A percentile compares a stretch with the other conserved stretches of the same genome.
Conservation (phyloP, 495 filamentous ascomycete species). For the Tetracladium setigerum region DNA sequence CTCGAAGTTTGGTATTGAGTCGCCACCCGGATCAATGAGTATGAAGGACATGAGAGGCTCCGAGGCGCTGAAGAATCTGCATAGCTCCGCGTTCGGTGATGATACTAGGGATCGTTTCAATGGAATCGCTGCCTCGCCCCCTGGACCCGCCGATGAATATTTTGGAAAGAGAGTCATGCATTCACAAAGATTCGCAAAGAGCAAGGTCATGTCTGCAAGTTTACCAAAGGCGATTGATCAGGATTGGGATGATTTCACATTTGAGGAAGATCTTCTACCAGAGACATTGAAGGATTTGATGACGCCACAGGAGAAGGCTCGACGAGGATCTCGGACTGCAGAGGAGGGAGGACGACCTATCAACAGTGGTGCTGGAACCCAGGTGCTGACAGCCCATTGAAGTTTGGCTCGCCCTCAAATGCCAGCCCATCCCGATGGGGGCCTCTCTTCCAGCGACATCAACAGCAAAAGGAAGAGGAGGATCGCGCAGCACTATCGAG, state of each 20-base stretch:
- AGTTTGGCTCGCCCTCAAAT: constrained; percentile 72
- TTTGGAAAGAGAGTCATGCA: constrained; percentile 71
- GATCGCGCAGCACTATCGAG: constrained; percentile 36
- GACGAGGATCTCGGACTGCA: constrained; percentile 69
- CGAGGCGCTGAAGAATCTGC: constrained; percentile 70
- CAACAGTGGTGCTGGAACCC: constrained; percentile 38
- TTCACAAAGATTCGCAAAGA: constrained; percentile 70
- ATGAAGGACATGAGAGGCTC: constrained; percentile 53
- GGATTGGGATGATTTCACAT: constrained; percentile 82
- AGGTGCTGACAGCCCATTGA: constrained; percentile 45
- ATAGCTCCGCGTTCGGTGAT: constrained; percentile 77
- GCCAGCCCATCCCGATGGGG: constrained; percentile 85
- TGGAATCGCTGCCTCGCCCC: constrained; percentile 56
- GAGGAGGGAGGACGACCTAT: constrained; percentile 49
- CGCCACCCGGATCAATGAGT: constrained; percentile 69
- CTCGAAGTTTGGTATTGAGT: constrained; percentile 85
- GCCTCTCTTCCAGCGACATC: constrained; percentile 68
- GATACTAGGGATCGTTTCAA: constrained; percentile 44
- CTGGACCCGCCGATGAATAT: constrained; percentile 51
- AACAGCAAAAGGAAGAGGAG: constrained; percentile 62
- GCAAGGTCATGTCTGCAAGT: constrained; percentile 73
- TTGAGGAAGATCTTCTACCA: constrained; percentile 91
- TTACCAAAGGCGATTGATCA: constrained; percentile 58
- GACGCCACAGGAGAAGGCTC: constrained; percentile 81
- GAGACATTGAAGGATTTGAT: constrained; percentile 82